A percentile compares a stretch with the other conserved stretches of the same genome.
These are phyloP conservation scores for Stygiomarasmius scandens DNA, from an alignment of 1,284 basidiomycete species.

Conservation along the genomic window DNA sequence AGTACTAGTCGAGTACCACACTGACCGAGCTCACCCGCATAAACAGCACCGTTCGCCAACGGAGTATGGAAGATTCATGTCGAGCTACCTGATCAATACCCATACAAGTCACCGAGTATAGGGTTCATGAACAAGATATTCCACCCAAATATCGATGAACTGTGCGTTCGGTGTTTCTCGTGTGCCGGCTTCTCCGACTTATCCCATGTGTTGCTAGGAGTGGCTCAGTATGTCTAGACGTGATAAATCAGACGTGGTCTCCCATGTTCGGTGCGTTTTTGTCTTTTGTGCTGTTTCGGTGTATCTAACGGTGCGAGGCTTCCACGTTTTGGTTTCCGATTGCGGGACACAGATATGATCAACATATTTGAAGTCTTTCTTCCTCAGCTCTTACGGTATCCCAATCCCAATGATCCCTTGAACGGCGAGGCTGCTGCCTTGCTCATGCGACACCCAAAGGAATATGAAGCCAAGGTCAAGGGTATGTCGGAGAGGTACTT, in stretches of 20 bases:
- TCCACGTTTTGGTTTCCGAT: background rate
- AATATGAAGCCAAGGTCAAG: conserved; percentile 91
- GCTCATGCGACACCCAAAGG: conserved; percentile 95
- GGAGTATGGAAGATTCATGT: conserved; percentile 99
- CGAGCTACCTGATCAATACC: conserved; percentile 98
- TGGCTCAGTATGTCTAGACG: conserved; percentile 94
- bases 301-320: too few species aligned
- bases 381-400: conserved; percentile 95
- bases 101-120: conserved; percentile 98
- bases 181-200: too few species aligned
- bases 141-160: conserved; percentile 97
- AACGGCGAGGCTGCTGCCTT: conserved; percentile 98
- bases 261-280: conserved; percentile 87
- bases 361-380: conserved; percentile 99
- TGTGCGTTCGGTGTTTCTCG: conserved; percentile 54
- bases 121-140: conserved; percentile 99
- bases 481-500: conserved; percentile 48
- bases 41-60: conserved; percentile 88
- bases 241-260: conserved; percentile 99
- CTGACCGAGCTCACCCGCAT: conserved; percentile 8
- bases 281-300: background rate
- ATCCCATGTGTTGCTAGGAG: conserved; percentile 54
- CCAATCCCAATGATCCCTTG: conserved; percentile 96
- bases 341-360: conserved; percentile 80
- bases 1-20: conserved; percentile 35